Evolutionary conservation across 2,329 filamentous ascomycete species (phyloP).

Genomic region (Xylogone sp.): DNA sequence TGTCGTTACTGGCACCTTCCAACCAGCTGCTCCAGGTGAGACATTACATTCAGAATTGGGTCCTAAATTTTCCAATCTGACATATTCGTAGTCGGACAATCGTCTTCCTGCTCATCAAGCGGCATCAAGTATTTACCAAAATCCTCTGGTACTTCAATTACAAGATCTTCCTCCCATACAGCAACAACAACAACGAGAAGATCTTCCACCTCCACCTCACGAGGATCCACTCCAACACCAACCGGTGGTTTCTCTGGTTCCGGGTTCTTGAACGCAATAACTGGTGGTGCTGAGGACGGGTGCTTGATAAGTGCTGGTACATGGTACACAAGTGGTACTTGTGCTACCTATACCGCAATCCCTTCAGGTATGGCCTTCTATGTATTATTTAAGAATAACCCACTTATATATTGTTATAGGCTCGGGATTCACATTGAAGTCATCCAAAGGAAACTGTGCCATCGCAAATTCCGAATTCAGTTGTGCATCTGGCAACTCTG

Average conservation of each 20-base stretch:
- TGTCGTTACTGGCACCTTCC: conserved; percentile 36
- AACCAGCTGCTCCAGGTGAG: conserved; percentile 29
- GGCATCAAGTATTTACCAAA: conserved; percentile 55
- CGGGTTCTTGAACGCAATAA: conserved; percentile 56
- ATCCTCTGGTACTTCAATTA: background rate
- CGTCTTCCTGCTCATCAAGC: conserved; percentile 49
- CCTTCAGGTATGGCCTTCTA: conserved; percentile 44
- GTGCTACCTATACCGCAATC: conserved; percentile 60
- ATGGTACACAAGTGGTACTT: conserved; percentile 66
- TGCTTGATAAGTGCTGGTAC: conserved; percentile 64
- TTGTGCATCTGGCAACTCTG: conserved; percentile 47
- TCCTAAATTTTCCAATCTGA: background rate
- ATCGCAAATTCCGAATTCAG: conserved; percentile 48
- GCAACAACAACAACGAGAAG: background rate
- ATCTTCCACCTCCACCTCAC: conserved; percentile 3
- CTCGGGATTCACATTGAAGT: conserved; percentile 42
- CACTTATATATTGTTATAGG: conserved; percentile 17
- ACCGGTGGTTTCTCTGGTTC: conserved; percentile 41
- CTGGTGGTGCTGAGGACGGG: conserved; percentile 47
- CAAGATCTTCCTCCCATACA: background rate
- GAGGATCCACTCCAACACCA: conserved; percentile 27
- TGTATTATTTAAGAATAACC: too few relatives aligned
- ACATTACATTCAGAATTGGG: background rate
- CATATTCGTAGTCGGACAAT: background rate
- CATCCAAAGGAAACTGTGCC: conserved; percentile 56